A percentile compares a stretch with the other conserved stretches of the same genome.
Conservation (phyloP, 140 eudicot species). For the Erigeron philadelphicus region DNA sequence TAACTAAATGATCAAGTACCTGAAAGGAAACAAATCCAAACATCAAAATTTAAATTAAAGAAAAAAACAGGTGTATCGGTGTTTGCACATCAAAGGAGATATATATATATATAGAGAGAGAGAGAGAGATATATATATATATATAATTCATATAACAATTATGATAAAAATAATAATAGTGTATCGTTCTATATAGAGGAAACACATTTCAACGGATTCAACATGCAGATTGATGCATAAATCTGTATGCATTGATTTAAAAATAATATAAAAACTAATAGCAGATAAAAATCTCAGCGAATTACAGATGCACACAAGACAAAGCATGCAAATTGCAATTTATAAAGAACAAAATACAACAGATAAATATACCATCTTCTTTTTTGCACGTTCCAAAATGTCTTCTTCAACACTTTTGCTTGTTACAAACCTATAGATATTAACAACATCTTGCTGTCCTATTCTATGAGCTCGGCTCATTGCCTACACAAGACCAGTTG, state of each 20-base stretch:
- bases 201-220: neutral
- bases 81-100: neutral
- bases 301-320: neutral
- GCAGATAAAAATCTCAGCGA: neutral
- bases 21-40: slow-evolving; percentile 29
- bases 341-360: neutral
- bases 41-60: neutral
- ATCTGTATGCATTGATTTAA: neutral
- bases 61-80: neutral
- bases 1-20: slow-evolving; percentile 99
- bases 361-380: slow-evolving; percentile 72
- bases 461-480: slow-evolving; percentile 99
- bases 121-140: neutral
- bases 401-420: slow-evolving; percentile 99
- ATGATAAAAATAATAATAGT: neutral
- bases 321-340: neutral
- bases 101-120: neutral
- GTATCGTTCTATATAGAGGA: neutral
- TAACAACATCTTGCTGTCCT: slow-evolving; percentile 98
- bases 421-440: slow-evolving; percentile 94
- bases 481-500: slow-evolving; percentile 48
- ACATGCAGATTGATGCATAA: slow-evolving; percentile 10
- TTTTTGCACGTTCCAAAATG: slow-evolving; percentile 97
- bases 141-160: neutral
- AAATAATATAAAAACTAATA: neutral